A percentile compares a stretch with the other conserved stretches of the same genome.
These are phyloP conservation scores for Argentina anserina DNA, from an alignment of 306 rosid genomes.

Conservation along the genomic window DNA sequence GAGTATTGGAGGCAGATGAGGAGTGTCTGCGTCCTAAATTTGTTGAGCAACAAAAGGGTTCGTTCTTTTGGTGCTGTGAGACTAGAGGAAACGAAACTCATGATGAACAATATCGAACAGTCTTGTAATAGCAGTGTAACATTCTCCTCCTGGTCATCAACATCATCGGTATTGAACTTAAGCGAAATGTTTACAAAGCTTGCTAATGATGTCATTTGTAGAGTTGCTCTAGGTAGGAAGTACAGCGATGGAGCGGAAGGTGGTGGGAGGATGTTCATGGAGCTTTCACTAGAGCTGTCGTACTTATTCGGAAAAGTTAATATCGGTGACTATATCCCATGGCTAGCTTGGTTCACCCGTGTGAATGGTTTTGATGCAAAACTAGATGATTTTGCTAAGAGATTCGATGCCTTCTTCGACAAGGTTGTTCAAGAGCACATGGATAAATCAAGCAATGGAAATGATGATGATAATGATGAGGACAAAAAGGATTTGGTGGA, in stretches of 20 bases:
- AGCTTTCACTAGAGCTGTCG: background rate
- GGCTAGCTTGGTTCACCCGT: background rate
- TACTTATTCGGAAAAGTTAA: background rate
- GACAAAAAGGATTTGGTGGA: background rate
- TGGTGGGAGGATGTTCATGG: background rate
- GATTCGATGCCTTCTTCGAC: background rate
- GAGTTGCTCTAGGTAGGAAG: background rate
- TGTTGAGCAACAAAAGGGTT: background rate
- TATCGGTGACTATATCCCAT: background rate
- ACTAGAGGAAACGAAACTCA: background rate
- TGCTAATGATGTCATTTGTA: background rate
- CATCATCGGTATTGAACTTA: background rate
- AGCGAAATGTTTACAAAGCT: background rate
- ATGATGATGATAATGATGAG: background rate
- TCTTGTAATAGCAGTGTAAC: background rate
- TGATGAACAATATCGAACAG: background rate
- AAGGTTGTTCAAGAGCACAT: background rate
- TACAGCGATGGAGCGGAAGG: background rate
- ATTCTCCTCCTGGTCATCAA: background rate
- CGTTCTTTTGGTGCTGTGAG: background rate
- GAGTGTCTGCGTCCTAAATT: constrained; percentile 14
- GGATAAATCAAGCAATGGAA: background rate
- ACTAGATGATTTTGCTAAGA: background rate
- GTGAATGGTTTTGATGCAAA: background rate
- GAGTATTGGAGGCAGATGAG: constrained; percentile 40